Evolutionary conservation across 1,139 yeast species (phyloP).

Genomic region (Citeromyces hawaiiensis): DNA sequence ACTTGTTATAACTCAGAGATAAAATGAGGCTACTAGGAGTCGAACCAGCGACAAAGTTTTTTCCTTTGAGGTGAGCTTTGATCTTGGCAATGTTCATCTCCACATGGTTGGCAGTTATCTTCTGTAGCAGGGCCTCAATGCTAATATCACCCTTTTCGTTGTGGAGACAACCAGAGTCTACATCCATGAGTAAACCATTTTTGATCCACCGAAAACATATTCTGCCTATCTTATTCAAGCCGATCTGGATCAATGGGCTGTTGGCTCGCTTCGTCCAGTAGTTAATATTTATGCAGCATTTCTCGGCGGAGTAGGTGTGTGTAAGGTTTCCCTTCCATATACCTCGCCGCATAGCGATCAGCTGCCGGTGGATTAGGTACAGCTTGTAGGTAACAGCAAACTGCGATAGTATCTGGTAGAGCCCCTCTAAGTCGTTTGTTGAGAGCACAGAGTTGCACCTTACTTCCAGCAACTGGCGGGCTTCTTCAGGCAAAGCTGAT

Average conservation of each 20-base stretch:
- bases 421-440: conserved; percentile 37
- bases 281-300: conserved; percentile 43
- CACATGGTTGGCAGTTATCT: conserved; percentile 15
- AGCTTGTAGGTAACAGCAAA: conserved; percentile 67
- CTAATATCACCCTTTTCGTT: conserved; percentile 13
- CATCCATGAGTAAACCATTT: conserved; percentile 29
- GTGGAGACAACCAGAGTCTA: conserved; percentile 12
- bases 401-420: conserved; percentile 56
- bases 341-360: conserved; percentile 38
- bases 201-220: conserved; percentile 58
- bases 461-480: conserved; percentile 36
- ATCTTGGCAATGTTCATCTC: conserved; percentile 16
- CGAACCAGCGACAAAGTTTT: conserved; percentile 16
- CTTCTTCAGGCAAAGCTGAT: conserved; percentile 16
- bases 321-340: conserved; percentile 59
- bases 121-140: conserved; percentile 13
- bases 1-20: conserved; percentile 21
- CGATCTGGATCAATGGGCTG: conserved; percentile 50
- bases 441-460: conserved; percentile 43
- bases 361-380: conserved; percentile 53
- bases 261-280: conserved; percentile 52
- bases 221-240: conserved; percentile 38
- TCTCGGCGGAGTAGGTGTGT: conserved; percentile 54
- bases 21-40: conserved; percentile 13
- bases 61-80: conserved; percentile 12